phyloP scores from a whole-genome alignment of 2,329 filamentous ascomycete genomes.

The Arthrobotrys sphaeroides region DNA sequence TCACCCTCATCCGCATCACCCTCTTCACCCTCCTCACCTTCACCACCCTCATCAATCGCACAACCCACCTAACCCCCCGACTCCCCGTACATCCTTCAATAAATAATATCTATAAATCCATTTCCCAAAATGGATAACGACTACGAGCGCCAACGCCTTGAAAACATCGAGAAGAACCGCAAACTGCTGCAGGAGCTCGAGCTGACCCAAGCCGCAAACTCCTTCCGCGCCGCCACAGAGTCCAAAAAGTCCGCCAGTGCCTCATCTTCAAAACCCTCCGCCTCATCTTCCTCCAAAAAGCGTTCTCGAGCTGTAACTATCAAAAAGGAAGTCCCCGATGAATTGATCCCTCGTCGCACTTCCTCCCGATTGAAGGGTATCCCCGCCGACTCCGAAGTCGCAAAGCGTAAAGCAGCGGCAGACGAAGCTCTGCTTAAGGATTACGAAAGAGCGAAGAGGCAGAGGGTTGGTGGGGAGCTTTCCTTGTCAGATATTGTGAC shows the following conservation, averaged over 20 bases:
- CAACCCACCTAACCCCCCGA: no score
- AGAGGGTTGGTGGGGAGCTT: conserved; percentile 73
- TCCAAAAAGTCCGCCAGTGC: conserved; percentile 36
- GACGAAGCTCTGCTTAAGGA: conserved; percentile 69
- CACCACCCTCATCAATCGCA: neutral
- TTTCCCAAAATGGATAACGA: conserved; percentile 53
- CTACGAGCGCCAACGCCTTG: conserved; percentile 58
- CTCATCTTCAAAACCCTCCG: conserved; percentile 5
- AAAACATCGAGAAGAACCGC: conserved; percentile 59
- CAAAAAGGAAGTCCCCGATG: conserved; percentile 71
- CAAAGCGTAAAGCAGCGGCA: conserved; percentile 75
- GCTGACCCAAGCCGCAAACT: conserved; percentile 55
- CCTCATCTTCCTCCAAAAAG: conserved; percentile 23
- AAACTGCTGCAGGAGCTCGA: conserved; percentile 59
- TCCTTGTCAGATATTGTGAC: conserved; percentile 79
- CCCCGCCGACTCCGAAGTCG: conserved; percentile 73
- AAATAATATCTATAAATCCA: neutral
- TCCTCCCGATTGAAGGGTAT: conserved; percentile 72
- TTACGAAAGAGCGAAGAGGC: conserved; percentile 70
- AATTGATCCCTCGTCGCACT: conserved; percentile 67
- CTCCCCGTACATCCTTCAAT: neutral
- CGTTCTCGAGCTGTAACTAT: conserved; percentile 62
- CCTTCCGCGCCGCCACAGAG: conserved; percentile 44
- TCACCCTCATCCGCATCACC: neutral
- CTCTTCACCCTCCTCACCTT: neutral